Percentiles rank a stretch among this genome's conserved stretches.
Evolutionary conservation across 331 rosid species (phyloP).

Genomic region (Phaseolus coccineus): DNA sequence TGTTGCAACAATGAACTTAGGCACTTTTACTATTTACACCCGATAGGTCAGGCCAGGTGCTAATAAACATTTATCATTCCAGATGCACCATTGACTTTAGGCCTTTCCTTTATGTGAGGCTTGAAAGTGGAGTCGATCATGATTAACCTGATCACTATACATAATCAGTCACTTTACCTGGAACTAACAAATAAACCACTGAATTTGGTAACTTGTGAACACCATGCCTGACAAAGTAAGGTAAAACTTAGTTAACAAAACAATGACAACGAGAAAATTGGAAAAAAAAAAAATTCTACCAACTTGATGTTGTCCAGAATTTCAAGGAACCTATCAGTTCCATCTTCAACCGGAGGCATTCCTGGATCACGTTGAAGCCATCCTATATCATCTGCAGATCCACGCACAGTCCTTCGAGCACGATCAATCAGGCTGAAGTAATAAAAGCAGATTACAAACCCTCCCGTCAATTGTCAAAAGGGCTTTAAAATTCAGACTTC

Average conservation of each 20-base stretch:
- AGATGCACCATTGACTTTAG: constrained; percentile 14
- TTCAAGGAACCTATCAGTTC: constrained; percentile 83
- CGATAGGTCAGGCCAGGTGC: constrained; percentile 24
- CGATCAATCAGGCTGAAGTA: constrained; percentile 80
- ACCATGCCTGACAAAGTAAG: constrained; percentile 78
- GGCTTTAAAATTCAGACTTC: constrained; percentile 22
- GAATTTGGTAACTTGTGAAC: constrained; percentile 89
- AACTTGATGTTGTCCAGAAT: constrained; percentile 69
- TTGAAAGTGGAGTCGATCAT: not conserved
- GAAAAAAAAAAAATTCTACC: constrained; percentile 35
- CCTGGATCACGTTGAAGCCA: constrained; percentile 89
- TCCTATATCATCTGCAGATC: constrained; percentile 97
- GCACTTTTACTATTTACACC: constrained; percentile 1
- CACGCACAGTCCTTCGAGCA: constrained; percentile 88
- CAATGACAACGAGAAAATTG: constrained; percentile 13
- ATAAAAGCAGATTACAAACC: constrained; percentile 39
- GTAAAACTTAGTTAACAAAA: constrained; percentile 38
- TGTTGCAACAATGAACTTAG: constrained; percentile 30
- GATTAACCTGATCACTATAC: constrained; percentile 19
- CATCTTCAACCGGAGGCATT: constrained; percentile 90
- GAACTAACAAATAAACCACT: constrained; percentile 88
- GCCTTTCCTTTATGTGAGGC: not conserved
- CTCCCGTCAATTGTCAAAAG: constrained; percentile 13
- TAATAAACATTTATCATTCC: constrained; percentile 21
- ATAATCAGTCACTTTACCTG: constrained; percentile 65